Evolutionary conservation across 2,329 filamentous ascomycete species (phyloP).

Genomic region (Aspergillus melleus): DNA sequence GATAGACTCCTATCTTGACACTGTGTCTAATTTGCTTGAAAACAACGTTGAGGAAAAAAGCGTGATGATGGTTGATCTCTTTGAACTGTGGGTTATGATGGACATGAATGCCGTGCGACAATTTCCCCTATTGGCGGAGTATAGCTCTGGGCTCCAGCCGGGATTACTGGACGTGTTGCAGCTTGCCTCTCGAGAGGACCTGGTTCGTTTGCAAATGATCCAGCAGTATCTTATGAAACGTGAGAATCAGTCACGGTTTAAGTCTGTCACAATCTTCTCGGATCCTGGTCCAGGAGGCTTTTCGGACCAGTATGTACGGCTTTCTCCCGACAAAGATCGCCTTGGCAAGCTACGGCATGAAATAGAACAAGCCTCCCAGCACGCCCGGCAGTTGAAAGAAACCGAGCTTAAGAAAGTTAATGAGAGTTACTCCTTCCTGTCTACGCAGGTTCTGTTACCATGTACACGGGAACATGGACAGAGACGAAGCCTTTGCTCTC

Average conservation of each 20-base stretch:
- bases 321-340: neutral
- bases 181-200: neutral
- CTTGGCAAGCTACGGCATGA: neutral
- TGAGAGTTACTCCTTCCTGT: neutral
- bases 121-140: neutral
- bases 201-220: neutral
- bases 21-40: neutral
- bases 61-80: neutral
- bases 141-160: neutral
- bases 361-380: neutral
- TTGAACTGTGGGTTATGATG: constrained; percentile 1
- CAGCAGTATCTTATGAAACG: neutral
- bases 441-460: neutral
- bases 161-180: neutral
- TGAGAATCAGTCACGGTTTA: neutral
- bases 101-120: neutral
- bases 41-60: neutral
- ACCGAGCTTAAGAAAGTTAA: neutral
- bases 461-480: neutral
- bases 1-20: neutral
- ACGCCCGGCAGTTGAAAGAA: neutral
- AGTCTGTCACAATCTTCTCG: neutral
- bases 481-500: neutral
- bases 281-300: neutral
- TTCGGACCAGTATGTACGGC: neutral